phyloP scores from a whole-genome alignment of 805 yeast genomes.

The Starmerella bombi region DNA sequence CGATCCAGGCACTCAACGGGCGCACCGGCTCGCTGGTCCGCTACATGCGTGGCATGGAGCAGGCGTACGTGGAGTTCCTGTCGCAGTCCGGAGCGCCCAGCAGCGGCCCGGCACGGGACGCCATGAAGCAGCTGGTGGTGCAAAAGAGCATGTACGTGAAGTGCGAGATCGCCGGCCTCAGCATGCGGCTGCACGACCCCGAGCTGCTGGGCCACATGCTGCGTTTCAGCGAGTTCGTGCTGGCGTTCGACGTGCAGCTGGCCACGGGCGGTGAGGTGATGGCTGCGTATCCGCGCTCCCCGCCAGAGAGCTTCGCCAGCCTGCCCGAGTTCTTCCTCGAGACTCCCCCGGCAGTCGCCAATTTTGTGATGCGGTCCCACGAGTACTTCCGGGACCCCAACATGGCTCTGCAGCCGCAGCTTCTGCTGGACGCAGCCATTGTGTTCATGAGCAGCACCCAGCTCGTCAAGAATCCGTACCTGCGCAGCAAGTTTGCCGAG shows the following conservation, averaged over 20 bases:
- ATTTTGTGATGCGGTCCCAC: conserved; percentile 36
- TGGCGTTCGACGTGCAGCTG: conserved; percentile 39
- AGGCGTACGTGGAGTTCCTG: background rate
- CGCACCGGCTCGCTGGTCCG: conserved; percentile 36
- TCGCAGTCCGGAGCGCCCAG: background rate
- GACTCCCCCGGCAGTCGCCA: conserved; percentile 55
- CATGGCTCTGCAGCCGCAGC: conserved; percentile 26
- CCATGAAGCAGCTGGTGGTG: background rate
- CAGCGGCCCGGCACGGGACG: background rate
- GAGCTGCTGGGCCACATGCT: conserved; percentile 51
- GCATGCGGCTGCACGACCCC: conserved; percentile 47
- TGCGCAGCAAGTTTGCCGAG: conserved; percentile 75
- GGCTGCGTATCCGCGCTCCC: conserved; percentile 31
- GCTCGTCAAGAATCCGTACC: conserved; percentile 78
- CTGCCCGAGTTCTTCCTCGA: conserved; percentile 80
- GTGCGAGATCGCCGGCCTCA: conserved; percentile 35
- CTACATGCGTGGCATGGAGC: conserved; percentile 26
- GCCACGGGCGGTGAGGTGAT: conserved; percentile 22
- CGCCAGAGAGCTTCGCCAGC: conserved; percentile 61
- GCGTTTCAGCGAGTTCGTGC: conserved; percentile 65
- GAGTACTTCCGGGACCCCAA: conserved; percentile 11
- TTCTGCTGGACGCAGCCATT: conserved; percentile 53
- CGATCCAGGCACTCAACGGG: conserved; percentile 41
- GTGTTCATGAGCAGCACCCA: conserved; percentile 53
- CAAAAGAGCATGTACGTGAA: background rate